Conservation (phyloP, 805 yeast genomes). For the Kluyveromyces nonfermentans region DNA sequence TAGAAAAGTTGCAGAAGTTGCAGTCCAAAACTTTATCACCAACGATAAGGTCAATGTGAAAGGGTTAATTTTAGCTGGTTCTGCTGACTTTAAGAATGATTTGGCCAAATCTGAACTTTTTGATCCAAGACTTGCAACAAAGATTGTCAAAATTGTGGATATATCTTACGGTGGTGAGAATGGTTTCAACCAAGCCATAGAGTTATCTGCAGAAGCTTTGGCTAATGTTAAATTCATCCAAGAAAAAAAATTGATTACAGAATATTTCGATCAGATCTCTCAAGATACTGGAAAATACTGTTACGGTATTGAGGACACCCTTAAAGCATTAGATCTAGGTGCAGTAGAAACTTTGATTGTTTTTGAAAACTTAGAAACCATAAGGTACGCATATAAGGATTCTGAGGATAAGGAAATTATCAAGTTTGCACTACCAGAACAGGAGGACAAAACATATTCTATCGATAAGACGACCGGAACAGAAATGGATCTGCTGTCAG, state of each 20-base stretch:
- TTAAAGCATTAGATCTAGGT: slow-evolving; percentile 93
- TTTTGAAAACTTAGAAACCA: slow-evolving; percentile 78
- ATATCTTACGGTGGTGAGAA: slow-evolving; percentile 99
- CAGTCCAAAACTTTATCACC: slow-evolving; percentile 95
- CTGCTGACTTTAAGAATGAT: slow-evolving; percentile 97
- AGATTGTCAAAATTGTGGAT: slow-evolving; percentile 88
- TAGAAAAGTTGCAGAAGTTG: slow-evolving; percentile 95
- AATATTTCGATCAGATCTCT: slow-evolving; percentile 93
- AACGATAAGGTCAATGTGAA: slow-evolving; percentile 88
- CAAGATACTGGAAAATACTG: slow-evolving; percentile 97
- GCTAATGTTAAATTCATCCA: slow-evolving; percentile 96
- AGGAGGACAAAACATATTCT: slow-evolving; percentile 65
- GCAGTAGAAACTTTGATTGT: slow-evolving; percentile 91
- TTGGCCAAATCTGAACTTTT: slow-evolving; percentile 87
- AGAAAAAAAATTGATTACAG: slow-evolving; percentile 89
- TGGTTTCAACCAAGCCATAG: slow-evolving; percentile 99
- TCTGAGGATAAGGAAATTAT: slow-evolving; percentile 69
- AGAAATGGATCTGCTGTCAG: slow-evolving; percentile 84
- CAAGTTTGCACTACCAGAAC: slow-evolving; percentile 62
- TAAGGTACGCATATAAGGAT: slow-evolving; percentile 79
- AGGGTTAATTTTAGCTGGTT: slow-evolving; percentile 95
- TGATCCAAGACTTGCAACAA: slow-evolving; percentile 79
- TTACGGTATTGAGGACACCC: slow-evolving; percentile 93
- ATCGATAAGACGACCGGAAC: slow-evolving; percentile 78
- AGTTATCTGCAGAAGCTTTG: slow-evolving; percentile 91